Conservation (phyloP, 768 basidiomycete species). For the Agaricus subrufescens region DNA sequence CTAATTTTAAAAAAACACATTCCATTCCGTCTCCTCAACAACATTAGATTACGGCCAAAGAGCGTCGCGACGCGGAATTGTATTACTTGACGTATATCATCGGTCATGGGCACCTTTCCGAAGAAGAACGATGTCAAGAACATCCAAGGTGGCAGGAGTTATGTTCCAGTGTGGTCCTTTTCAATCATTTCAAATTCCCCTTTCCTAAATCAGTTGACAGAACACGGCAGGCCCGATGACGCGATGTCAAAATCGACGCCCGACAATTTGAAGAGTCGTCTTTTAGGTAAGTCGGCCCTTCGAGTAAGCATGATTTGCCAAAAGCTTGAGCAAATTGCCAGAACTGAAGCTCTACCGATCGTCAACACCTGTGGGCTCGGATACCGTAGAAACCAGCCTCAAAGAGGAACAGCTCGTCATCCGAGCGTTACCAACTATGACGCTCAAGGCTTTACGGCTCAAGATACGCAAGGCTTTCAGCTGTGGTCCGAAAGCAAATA, state of each 20-base stretch:
- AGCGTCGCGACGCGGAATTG: conserved; percentile 77
- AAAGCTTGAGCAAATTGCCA: neutral
- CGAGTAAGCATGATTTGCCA: neutral
- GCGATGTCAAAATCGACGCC: conserved; percentile 22
- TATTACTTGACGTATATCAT: conserved; percentile 73
- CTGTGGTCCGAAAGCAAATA: conserved; percentile 22
- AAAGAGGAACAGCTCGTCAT: conserved; percentile 25
- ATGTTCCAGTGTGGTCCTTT: conserved; percentile 48
- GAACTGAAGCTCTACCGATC: conserved; percentile 20
- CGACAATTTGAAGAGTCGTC: conserved; percentile 53
- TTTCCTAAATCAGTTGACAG: conserved; percentile 26
- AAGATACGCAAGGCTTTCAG: conserved; percentile 55
- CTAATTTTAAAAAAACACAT: conserved; percentile 2
- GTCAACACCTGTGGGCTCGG: neutral
- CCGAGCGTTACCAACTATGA: conserved; percentile 66
- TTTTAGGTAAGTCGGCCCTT: conserved; percentile 47
- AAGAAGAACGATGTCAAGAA: conserved; percentile 36
- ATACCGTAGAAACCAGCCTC: conserved; percentile 10
- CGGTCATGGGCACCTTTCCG: conserved; percentile 36
- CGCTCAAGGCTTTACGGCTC: conserved; percentile 54
- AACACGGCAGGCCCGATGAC: conserved; percentile 51
- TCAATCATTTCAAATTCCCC: neutral
- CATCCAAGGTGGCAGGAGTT: conserved; percentile 68
- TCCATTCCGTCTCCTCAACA: neutral
- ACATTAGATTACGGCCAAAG: conserved; percentile 58